Base-by-base conservation (phyloP, 2,329 filamentous ascomycete genomes). In the Xylariaceae sp. region DNA sequence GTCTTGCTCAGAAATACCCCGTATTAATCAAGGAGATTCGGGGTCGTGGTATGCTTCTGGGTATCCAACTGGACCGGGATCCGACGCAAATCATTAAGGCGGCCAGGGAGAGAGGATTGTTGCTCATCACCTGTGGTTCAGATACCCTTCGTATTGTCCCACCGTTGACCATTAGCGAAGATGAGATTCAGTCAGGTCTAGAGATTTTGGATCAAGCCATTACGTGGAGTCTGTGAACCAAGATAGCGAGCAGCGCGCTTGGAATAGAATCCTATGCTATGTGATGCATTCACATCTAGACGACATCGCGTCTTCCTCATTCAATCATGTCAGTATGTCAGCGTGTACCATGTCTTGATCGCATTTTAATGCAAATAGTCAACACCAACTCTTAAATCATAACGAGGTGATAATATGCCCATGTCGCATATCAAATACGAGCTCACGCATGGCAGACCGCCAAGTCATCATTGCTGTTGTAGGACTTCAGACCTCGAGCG, bases 131-230 rank as follows among this genome's bases (percentile, higher is more conserved):
- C 1, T 93, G 91, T 34, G 94, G 94, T 1, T 92, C 87, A 35
- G 96, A 97, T 72, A 97, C 92, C 7, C 76, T 99, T 66, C 82
- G 94, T 52, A 96, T 99, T 68, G 92, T 97, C 58, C 94, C 94
- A 37, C 89, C 90, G 62, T 77, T 99, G 70, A 86, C 87, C 4
- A 89, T 99, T 59, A 88, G 84, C 0, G 86, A 90, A 66, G 83
- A 82, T 30, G 89, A 97, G 80, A 94, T 97, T 65, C 79, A 86
- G 66, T 80, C 88, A 64, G 92, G 90, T 0, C 77, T 97, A 73
- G 76, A 78, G 48, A 92, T 96, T 56, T 72, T 97, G 61, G 88
- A 87, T 65, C 82, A 90, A 67, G 83, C 84, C 3, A 85, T 88
- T 39, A 56, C 52, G 52, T 59, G 59, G 15, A 63, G 57, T 30